Conservation (phyloP, 805 yeast genomes). For the Candida chilensis region DNA sequence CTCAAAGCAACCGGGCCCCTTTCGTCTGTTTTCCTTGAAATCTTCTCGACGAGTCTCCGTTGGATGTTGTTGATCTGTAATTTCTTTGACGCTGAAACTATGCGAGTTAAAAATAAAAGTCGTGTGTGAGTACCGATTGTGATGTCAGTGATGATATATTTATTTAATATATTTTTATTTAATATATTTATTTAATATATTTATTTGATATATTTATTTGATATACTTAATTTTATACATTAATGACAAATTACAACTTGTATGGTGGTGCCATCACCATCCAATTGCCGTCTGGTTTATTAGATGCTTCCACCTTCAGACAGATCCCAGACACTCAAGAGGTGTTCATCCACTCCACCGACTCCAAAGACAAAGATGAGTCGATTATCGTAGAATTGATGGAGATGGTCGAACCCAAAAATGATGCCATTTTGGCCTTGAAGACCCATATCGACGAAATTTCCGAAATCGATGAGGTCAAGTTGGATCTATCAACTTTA, state of each 20-base stretch:
- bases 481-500: conserved; percentile 11
- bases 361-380: conserved; percentile 26
- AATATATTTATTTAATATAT: no score
- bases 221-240: no score
- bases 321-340: conserved; percentile 94
- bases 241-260: conserved; percentile 12
- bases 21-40: no score
- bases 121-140: no score
- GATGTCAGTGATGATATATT: no score
- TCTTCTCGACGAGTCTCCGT: no score
- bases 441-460: conserved; percentile 49
- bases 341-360: conserved; percentile 47
- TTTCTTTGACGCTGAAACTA: no score
- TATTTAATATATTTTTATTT: no score
- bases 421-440: conserved; percentile 30
- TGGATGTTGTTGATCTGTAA: no score
- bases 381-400: conserved; percentile 59
- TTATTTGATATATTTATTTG: no score
- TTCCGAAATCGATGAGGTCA: conserved; percentile 17
- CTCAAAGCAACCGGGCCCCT: no score
- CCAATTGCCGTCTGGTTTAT: conserved; percentile 45
- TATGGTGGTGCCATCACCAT: conserved; percentile 81
- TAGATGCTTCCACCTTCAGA: conserved; percentile 74
- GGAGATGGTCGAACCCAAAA: conserved; percentile 33
- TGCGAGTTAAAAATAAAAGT: no score